phyloP scores from a whole-genome alignment of 176 grass and related monocot species.

The Areca catechu region DNA sequence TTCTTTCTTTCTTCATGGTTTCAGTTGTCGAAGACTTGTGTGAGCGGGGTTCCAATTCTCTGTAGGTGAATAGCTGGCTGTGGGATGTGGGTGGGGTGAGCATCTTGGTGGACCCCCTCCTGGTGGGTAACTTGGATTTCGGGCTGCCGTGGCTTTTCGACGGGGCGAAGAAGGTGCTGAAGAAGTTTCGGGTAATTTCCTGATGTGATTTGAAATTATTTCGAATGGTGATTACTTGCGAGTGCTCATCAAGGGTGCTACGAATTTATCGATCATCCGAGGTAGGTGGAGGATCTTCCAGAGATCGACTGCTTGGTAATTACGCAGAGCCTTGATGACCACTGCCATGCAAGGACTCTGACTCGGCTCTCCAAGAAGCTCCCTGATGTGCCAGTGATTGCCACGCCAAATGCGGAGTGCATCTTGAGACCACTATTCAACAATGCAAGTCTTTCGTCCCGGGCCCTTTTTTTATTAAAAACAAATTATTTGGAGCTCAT shows the following conservation, averaged over 20 bases:
- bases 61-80: conserved; percentile 80
- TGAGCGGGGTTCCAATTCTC: neutral
- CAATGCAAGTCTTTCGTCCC: conserved; percentile 19
- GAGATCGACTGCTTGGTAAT: conserved; percentile 64
- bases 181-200: conserved; percentile 22
- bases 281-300: conserved; percentile 36
- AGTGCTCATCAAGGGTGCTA: neutral
- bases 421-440: conserved; percentile 38
- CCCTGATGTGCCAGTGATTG: conserved; percentile 47
- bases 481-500: too few species aligned
- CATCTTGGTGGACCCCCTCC: conserved; percentile 72
- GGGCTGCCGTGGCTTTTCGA: conserved; percentile 73
- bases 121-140: conserved; percentile 88
- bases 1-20: too few species aligned
- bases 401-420: conserved; percentile 68
- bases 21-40: too few species aligned
- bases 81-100: conserved; percentile 57
- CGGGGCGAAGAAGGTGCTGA: conserved; percentile 58
- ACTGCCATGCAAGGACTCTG: conserved; percentile 75
- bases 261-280: neutral
- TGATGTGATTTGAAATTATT: neutral
- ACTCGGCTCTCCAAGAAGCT: conserved; percentile 35
- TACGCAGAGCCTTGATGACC: conserved; percentile 94
- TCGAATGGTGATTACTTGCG: too few species aligned
- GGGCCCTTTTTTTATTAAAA: too few species aligned